Evolutionary conservation across 768 basidiomycete species (phyloP).

Genomic region (Ramaria sp.): DNA sequence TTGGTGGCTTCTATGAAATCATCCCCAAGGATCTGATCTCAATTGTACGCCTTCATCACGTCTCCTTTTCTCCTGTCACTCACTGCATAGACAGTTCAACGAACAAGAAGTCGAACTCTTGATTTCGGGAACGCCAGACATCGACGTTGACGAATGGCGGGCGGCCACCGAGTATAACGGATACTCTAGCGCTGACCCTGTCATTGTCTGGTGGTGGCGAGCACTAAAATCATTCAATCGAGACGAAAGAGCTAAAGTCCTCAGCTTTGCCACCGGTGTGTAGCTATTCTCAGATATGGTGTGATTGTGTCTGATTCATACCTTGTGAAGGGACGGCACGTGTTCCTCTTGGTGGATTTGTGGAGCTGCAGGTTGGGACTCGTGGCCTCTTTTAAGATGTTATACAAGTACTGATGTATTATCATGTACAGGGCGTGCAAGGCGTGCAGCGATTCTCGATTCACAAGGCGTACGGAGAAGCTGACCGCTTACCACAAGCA

Average conservation of each 20-base stretch:
- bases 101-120: constrained; percentile 90
- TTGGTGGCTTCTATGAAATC: constrained; percentile 92
- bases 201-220: constrained; percentile 99
- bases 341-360: constrained; percentile 90
- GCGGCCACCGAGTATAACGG: constrained; percentile 87
- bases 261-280: constrained; percentile 80
- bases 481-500: constrained; percentile 77
- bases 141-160: constrained; percentile 97
- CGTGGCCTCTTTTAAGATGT: not conserved
- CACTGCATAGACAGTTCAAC: constrained; percentile 46
- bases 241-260: constrained; percentile 91
- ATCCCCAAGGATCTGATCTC: constrained; percentile 92
- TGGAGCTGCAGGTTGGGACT: constrained; percentile 57
- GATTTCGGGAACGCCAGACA: constrained; percentile 96
- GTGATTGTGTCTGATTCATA: not conserved
- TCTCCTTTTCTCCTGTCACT: not conserved
- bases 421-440: constrained; percentile 59
- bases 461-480: constrained; percentile 83
- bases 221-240: constrained; percentile 95
- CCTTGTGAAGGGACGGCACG: constrained; percentile 54
- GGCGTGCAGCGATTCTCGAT: constrained; percentile 94
- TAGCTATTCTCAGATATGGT: not conserved
- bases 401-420: not conserved
- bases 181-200: constrained; percentile 81
- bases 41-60: constrained; percentile 47